A percentile compares a stretch with the other conserved stretches of the same genome.
Evolutionary conservation across 2,329 filamentous ascomycete genomes (phyloP).

Genomic region (Penicillium freii): DNA sequence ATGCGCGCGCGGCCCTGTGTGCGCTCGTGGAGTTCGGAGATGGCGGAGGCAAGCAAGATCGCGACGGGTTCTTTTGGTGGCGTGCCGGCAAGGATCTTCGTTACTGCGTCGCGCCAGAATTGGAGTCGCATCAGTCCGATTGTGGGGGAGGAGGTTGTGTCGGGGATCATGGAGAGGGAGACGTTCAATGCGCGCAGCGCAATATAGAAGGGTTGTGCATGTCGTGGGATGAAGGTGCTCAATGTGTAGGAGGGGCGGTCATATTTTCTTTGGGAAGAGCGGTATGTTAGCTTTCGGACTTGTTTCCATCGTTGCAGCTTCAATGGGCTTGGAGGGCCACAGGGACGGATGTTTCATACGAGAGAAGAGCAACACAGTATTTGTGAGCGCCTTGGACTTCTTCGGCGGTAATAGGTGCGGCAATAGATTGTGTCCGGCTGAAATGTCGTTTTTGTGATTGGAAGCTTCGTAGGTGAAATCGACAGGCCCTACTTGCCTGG

Average conservation of each 20-base stretch:
- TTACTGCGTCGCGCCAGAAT: conserved; percentile 88
- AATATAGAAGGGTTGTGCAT: conserved; percentile 77
- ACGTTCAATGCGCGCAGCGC: conserved; percentile 90
- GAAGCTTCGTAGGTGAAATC: background rate
- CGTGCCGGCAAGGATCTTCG: conserved; percentile 69
- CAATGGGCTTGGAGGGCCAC: background rate
- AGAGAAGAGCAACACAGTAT: conserved; percentile 60
- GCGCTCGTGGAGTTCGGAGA: conserved; percentile 55
- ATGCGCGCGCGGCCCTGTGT: conserved; percentile 51
- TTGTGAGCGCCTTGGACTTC: conserved; percentile 55
- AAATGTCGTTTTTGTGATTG: conserved; percentile 24
- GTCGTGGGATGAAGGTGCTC: conserved; percentile 75
- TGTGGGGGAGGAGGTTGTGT: conserved; percentile 81
- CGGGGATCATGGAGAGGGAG: conserved; percentile 84
- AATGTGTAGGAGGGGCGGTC: conserved; percentile 87
- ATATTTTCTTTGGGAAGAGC: conserved; percentile 61
- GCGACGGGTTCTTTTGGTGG: conserved; percentile 92
- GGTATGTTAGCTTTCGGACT: background rate
- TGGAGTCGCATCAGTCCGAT: conserved; percentile 87
- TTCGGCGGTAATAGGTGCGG: conserved; percentile 26
- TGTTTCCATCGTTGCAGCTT: background rate
- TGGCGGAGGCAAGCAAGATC: conserved; percentile 72
- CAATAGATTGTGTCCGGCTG: conserved; percentile 20
- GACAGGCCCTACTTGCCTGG: conserved; percentile 18
- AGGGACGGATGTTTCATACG: conserved; percentile 36